A percentile compares a stretch with the other conserved stretches of the same genome.
phyloP scores from a whole-genome alignment of 2,329 filamentous ascomycete species.

The Fusarium sp. region DNA sequence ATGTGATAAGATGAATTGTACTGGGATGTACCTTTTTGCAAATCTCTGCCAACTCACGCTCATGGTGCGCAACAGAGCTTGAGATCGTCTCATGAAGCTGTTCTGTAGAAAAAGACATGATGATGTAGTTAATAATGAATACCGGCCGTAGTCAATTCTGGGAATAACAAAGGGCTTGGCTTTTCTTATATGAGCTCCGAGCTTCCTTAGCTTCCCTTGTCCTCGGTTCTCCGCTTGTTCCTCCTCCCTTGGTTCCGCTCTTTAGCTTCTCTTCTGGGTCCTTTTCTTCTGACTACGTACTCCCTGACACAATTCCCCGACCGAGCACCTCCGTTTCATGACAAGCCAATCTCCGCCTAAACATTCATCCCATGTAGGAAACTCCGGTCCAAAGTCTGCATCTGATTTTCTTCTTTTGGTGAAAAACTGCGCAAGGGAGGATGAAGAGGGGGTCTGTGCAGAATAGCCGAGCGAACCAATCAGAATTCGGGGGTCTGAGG shows the following conservation, averaged over 20 bases:
- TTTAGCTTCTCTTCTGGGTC: too few relatives aligned
- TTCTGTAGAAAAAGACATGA: neutral
- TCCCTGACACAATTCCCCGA: neutral
- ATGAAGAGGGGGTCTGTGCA: neutral
- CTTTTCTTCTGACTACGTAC: neutral
- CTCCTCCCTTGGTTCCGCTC: neutral
- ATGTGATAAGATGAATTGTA: accelerated
- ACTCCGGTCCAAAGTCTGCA: neutral
- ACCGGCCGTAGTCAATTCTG: neutral
- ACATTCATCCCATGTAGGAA: neutral
- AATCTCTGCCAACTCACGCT: slow-evolving; percentile 22
- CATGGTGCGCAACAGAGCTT: slow-evolving; percentile 24
- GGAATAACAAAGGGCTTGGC: neutral
- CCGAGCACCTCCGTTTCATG: neutral
- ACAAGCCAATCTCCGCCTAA: neutral
- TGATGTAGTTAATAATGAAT: neutral
- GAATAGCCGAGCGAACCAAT: slow-evolving; percentile 37
- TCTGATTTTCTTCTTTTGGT: neutral
- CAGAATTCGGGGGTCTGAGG: neutral
- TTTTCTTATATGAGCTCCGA: slow-evolving; percentile 12
- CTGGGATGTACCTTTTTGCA: slow-evolving; percentile 24
- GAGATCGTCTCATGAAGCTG: slow-evolving; percentile 22
- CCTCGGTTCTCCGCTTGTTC: neutral
- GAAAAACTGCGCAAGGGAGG: neutral
- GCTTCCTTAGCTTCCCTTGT: neutral